Conservation (phyloP, 2,329 filamentous ascomycete genomes). For the Phoma herbarum region DNA sequence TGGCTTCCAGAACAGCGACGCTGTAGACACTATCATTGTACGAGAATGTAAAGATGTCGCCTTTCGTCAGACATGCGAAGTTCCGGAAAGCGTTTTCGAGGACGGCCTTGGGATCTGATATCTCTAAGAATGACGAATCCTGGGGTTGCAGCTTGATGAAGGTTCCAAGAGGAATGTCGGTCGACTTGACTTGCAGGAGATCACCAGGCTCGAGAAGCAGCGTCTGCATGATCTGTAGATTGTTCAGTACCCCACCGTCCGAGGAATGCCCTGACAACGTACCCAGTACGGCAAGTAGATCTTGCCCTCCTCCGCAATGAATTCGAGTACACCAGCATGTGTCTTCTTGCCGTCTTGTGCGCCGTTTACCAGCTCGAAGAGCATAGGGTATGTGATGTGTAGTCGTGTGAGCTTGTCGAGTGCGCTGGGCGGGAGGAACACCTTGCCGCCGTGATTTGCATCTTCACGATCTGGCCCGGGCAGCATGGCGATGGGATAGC, state of each 20-base stretch:
- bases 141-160: conserved; percentile 98
- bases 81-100: conserved; percentile 96
- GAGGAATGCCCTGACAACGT: conserved; percentile 30
- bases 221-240: conserved; percentile 85
- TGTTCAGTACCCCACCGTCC: conserved; percentile 22
- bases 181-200: conserved; percentile 93
- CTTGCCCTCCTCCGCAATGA: conserved; percentile 95
- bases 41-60: conserved; percentile 93
- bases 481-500: conserved; percentile 94
- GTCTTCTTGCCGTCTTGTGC: conserved; percentile 85
- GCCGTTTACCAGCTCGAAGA: conserved; percentile 95
- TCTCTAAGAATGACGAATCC: conserved; percentile 91
- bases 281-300: conserved; percentile 97
- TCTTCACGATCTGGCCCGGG: conserved; percentile 87
- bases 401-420: conserved; percentile 95
- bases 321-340: conserved; percentile 95
- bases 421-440: conserved; percentile 94
- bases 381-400: conserved; percentile 96
- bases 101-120: conserved; percentile 95
- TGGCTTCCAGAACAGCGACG: conserved; percentile 92
- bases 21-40: conserved; percentile 97
- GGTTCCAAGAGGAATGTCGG: conserved; percentile 86
- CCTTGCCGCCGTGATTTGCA: conserved; percentile 96
- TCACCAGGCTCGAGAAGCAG: conserved; percentile 90
- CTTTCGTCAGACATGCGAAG: conserved; percentile 91